Percentiles rank a stretch among this genome's conserved stretches.
Conservation (phyloP, 345 rosid species). For the Pistacia atlantica region DNA sequence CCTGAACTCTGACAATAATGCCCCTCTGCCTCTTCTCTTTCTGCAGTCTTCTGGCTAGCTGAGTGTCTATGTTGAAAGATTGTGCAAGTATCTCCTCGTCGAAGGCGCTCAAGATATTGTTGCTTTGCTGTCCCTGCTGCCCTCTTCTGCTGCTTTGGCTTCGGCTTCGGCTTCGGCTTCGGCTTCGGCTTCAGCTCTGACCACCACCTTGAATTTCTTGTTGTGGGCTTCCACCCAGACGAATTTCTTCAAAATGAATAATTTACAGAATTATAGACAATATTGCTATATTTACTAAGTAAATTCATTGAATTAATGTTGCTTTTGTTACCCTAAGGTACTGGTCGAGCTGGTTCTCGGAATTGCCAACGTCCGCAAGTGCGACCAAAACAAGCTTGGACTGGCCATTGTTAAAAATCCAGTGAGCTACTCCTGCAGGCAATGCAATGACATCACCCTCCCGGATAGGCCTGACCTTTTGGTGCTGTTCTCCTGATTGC, state of each 20-base stretch:
- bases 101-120: conserved; percentile 8
- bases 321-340: conserved; percentile 33
- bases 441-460: conserved; percentile 46
- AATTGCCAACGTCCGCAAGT: conserved; percentile 34
- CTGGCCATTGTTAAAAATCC: conserved; percentile 49
- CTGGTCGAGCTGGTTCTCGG: conserved; percentile 51
- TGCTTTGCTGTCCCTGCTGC: no score
- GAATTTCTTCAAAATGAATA: conserved; percentile 39
- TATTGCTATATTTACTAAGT: neutral
- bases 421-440: conserved; percentile 47
- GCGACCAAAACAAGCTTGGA: conserved; percentile 36
- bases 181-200: neutral
- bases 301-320: neutral
- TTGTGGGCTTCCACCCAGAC: conserved; percentile 55
- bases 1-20: no score
- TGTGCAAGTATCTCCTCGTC: conserved; percentile 36
- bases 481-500: conserved; percentile 30
- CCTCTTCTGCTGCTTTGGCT: conserved; percentile 12
- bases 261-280: neutral
- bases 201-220: conserved; percentile 15
- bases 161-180: neutral
- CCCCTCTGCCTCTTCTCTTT: no score
- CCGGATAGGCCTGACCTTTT: conserved; percentile 34
- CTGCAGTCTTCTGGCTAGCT: conserved; percentile 25
- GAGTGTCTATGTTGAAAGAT: conserved; percentile 42